Conservation (phyloP, 371 early-diverging fungal genomes). For the Lichtheimia corymbifera region DNA sequence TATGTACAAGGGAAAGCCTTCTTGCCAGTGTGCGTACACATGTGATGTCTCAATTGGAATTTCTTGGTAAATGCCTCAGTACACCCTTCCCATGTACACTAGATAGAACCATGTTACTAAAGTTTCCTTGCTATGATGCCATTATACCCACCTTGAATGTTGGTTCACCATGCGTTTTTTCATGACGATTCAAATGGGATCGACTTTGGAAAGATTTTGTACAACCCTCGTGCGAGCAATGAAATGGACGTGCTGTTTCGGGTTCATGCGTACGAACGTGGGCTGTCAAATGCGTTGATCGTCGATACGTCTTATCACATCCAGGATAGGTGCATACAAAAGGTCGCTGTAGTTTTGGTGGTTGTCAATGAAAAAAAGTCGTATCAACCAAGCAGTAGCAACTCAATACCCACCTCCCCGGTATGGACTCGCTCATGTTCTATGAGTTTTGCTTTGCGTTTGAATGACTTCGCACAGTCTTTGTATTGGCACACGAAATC, state of each 20-base stretch:
- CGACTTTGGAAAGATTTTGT: conserved; percentile 30
- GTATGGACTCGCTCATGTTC: conserved; percentile 65
- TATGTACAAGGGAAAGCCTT: conserved; percentile 7
- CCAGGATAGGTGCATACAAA: conserved; percentile 53
- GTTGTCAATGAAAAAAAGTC: not conserved
- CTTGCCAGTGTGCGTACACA: conserved; percentile 54
- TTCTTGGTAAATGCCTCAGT: conserved; percentile 49
- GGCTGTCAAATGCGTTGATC: conserved; percentile 56
- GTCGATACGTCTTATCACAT: conserved; percentile 59
- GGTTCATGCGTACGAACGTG: conserved; percentile 60
- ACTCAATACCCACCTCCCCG: conserved; percentile 51
- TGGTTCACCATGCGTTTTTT: conserved; percentile 38
- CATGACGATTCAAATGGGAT: conserved; percentile 53
- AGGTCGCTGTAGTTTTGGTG: conserved; percentile 37
- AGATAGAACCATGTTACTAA: conserved; percentile 23
- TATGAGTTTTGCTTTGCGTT: conserved; percentile 52
- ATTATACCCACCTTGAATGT: conserved; percentile 33
- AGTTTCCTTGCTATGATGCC: conserved; percentile 46
- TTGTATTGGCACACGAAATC: conserved; percentile 9
- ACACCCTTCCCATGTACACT: conserved; percentile 49
- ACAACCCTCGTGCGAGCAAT: conserved; percentile 41
- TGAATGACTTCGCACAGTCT: conserved; percentile 54
- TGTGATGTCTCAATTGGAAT: conserved; percentile 58
- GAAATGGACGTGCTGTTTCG: conserved; percentile 33
- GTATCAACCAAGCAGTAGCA: not conserved